A percentile compares a stretch with the other conserved stretches of the same genome.
Evolutionary conservation across 139 green algal genomes (phyloP).

Genomic region (Tetraselmis striata): DNA sequence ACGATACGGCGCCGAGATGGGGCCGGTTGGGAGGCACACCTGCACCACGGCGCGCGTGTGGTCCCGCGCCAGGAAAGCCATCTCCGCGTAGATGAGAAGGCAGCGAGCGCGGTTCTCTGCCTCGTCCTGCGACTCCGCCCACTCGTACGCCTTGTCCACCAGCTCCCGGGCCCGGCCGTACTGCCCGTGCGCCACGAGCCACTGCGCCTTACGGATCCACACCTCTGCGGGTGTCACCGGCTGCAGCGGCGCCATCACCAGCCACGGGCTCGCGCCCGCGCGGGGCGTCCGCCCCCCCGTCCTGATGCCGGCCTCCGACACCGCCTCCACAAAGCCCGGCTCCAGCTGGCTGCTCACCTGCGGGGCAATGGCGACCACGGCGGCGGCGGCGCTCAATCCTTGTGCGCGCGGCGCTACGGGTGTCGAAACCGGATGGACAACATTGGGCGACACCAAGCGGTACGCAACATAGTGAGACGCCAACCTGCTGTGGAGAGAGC

Average conservation of each 20-base stretch:
- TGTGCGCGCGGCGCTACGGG: too few species aligned
- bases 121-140: neutral
- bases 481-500: too few species aligned
- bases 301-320: neutral
- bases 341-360: too few species aligned
- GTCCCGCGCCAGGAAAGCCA: neutral
- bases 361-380: too few species aligned
- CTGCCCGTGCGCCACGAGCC: neutral
- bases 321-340: neutral
- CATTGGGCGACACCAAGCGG: too few species aligned
- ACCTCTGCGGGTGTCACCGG: neutral
- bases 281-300: neutral
- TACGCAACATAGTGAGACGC: too few species aligned
- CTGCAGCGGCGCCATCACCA: neutral
- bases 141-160: neutral
- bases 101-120: neutral
- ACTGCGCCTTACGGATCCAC: neutral
- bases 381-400: too few species aligned
- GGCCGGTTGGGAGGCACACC: neutral
- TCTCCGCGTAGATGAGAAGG: neutral
- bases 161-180: neutral
- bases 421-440: too few species aligned
- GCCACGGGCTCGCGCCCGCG: neutral
- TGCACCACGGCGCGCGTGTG: neutral
- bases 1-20: too few species aligned